Percentiles rank a stretch among this genome's conserved stretches.
These are phyloP conservation scores for Pestalotiopsis fici DNA, from an alignment of 2,329 filamentous ascomycete species.

Conservation along the genomic window DNA sequence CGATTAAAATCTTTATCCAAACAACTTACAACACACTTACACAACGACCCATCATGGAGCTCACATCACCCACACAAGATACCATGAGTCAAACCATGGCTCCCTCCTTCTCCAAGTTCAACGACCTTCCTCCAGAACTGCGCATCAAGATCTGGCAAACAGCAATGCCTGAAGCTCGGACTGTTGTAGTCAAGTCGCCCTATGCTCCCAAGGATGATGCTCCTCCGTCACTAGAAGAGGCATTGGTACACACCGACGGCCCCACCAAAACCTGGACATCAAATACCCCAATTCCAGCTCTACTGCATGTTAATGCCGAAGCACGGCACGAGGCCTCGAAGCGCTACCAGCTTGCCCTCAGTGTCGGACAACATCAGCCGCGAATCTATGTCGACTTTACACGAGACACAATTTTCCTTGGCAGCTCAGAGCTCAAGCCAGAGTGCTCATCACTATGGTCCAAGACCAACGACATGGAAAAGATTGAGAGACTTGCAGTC, in stretches of 20 bases:
- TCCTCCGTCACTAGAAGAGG: constrained; percentile 25
- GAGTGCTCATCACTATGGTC: constrained; percentile 28
- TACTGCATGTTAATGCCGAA: constrained; percentile 32
- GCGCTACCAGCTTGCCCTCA: constrained; percentile 28
- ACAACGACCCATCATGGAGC: constrained; percentile 22
- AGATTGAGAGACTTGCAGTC: constrained; percentile 27
- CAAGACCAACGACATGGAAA: constrained; percentile 24
- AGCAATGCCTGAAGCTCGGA: constrained; percentile 28
- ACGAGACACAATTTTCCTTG: constrained; percentile 32
- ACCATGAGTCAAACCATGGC: constrained; percentile 11
- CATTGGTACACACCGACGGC: constrained; percentile 15
- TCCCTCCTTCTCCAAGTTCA: constrained; percentile 26
- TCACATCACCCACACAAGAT: constrained; percentile 13
- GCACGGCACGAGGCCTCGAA: constrained; percentile 32
- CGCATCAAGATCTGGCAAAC: constrained; percentile 33
- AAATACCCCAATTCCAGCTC: constrained; percentile 27
- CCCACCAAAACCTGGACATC: constrained; percentile 28
- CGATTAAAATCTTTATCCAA: constrained; percentile 14
- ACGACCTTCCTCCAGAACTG: constrained; percentile 30
- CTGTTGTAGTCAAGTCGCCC: constrained; percentile 28
- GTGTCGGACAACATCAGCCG: constrained; percentile 21
- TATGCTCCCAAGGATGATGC: constrained; percentile 10
- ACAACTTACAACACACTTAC: constrained; percentile 13
- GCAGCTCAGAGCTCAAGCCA: constrained; percentile 26
- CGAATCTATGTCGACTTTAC: constrained; percentile 31